phyloP scores from a whole-genome alignment of 2,329 filamentous ascomycete genomes.

The Podosphaera xanthii region DNA sequence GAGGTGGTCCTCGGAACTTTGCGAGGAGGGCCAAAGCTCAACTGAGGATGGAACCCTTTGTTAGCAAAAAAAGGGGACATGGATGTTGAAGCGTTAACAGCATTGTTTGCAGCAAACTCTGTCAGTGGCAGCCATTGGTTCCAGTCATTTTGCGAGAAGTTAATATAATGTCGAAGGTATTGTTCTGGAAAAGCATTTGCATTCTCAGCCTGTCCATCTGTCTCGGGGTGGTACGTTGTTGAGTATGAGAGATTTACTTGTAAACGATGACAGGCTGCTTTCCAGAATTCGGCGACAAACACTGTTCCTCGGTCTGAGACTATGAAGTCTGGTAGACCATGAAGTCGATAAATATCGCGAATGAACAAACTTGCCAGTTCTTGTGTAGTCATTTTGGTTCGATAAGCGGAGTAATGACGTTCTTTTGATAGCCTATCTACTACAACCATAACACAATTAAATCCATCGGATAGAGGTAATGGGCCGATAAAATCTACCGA shows the following conservation, averaged over 20 bases:
- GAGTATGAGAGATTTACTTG: slow-evolving; percentile 2
- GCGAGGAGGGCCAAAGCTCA: background rate
- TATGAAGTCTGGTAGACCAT: slow-evolving; percentile 2
- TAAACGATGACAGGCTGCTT: background rate
- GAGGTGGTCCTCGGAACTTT: too few relatives aligned
- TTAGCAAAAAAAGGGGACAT: slow-evolving; percentile 2
- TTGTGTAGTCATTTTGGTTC: background rate
- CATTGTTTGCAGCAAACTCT: slow-evolving; percentile 6
- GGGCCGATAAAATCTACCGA: too few relatives aligned
- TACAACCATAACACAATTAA: too few relatives aligned
- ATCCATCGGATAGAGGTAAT: too few relatives aligned
- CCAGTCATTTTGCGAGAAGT: too few relatives aligned
- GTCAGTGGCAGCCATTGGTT: slow-evolving; percentile 2
- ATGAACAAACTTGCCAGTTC: slow-evolving; percentile 1
- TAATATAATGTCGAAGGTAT: too few relatives aligned
- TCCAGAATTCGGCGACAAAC: too few relatives aligned
- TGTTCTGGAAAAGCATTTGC: too few relatives aligned
- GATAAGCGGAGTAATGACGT: background rate
- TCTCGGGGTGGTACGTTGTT: slow-evolving; percentile 1
- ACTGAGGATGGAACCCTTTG: background rate
- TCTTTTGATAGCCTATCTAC: too few relatives aligned
- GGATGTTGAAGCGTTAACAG: background rate
- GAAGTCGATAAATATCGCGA: too few relatives aligned
- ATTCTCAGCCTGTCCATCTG: too few relatives aligned
- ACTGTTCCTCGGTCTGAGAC: slow-evolving; percentile 3